Evolutionary conservation across 2,329 filamentous ascomycete genomes (phyloP).

Genomic region (Colletotrichum brevisporum): DNA sequence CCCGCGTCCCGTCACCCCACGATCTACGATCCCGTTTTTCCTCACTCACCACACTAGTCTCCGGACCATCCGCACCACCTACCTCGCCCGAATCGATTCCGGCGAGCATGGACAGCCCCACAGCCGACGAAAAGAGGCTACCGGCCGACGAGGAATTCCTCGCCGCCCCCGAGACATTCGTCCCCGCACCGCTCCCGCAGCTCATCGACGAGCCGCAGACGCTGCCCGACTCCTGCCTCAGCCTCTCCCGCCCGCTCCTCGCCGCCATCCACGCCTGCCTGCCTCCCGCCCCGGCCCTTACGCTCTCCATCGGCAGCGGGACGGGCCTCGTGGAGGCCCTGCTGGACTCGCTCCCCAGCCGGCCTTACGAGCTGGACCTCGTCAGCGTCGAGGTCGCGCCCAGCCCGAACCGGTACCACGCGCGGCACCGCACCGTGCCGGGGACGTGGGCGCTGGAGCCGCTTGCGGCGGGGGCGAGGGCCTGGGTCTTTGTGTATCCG

Average conservation of each 20-base stretch:
- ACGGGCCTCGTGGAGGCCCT: conserved; percentile 49
- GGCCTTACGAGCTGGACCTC: conserved; percentile 22
- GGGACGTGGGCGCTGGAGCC: conserved; percentile 50
- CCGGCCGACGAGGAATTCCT: conserved; percentile 13
- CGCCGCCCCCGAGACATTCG: background rate
- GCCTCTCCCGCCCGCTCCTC: conserved; percentile 46
- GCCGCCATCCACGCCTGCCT: conserved; percentile 37
- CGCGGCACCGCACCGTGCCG: conserved; percentile 45
- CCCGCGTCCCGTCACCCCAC: too few relatives aligned
- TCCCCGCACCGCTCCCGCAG: conserved; percentile 5
- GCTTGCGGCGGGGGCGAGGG: conserved; percentile 44
- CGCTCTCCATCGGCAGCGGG: conserved; percentile 50
- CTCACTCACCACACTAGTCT: too few relatives aligned
- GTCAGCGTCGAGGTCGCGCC: conserved; percentile 37
- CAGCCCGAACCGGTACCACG: conserved; percentile 2
- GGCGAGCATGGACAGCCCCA: background rate
- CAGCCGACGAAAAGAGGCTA: background rate
- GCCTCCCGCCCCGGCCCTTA: conserved; percentile 8
- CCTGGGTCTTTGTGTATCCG: conserved; percentile 52
- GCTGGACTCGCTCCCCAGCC: conserved; percentile 36
- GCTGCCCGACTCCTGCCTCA: conserved; percentile 48
- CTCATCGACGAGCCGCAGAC: conserved; percentile 19
- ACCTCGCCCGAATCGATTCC: background rate
- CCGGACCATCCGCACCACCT: background rate
- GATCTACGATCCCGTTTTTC: too few relatives aligned